Evolutionary conservation across 1,284 basidiomycete genomes (phyloP).

Genomic region (Boletus smithii): DNA sequence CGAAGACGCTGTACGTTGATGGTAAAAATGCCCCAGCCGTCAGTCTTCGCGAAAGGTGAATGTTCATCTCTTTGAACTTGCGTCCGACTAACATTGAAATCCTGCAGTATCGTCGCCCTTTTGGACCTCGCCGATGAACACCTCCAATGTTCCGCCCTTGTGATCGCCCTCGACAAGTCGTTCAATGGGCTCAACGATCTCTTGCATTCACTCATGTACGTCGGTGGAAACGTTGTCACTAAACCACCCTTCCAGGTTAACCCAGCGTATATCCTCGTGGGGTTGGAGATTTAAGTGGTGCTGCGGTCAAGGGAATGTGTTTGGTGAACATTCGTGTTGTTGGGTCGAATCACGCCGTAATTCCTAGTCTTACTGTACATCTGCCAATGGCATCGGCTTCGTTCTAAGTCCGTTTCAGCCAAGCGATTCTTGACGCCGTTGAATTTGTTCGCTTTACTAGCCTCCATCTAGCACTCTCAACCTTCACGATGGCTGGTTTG

Average conservation of each 20-base stretch:
- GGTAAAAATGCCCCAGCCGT: constrained; percentile 75
- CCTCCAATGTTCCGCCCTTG: constrained; percentile 68
- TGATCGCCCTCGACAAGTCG: constrained; percentile 68
- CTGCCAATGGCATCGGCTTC: constrained; percentile 1
- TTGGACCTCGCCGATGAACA: constrained; percentile 79
- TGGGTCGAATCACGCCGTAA: constrained; percentile 22
- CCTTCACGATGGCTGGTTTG: constrained; percentile 20
- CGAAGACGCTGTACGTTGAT: constrained; percentile 75
- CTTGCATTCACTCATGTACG: constrained; percentile 80
- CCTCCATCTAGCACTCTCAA: not conserved
- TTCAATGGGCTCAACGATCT: constrained; percentile 57
- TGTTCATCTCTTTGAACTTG: constrained; percentile 4
- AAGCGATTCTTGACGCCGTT: too few species aligned
- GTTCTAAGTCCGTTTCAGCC: not conserved
- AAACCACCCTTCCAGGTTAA: constrained; percentile 70
- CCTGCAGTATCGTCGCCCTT: constrained; percentile 69
- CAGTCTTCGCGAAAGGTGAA: constrained; percentile 74
- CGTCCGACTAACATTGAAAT: constrained; percentile 8
- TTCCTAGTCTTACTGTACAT: constrained; percentile 8
- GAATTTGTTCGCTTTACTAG: not conserved
- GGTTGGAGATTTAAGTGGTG: constrained; percentile 60
- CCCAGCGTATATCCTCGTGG: constrained; percentile 70
- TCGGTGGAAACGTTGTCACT: constrained; percentile 73
- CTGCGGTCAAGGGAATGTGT: constrained; percentile 33
- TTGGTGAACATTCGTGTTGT: constrained; percentile 19